Evolutionary conservation across 2,329 filamentous ascomycete genomes (phyloP).

Genomic region (Hypoxylon sp.): DNA sequence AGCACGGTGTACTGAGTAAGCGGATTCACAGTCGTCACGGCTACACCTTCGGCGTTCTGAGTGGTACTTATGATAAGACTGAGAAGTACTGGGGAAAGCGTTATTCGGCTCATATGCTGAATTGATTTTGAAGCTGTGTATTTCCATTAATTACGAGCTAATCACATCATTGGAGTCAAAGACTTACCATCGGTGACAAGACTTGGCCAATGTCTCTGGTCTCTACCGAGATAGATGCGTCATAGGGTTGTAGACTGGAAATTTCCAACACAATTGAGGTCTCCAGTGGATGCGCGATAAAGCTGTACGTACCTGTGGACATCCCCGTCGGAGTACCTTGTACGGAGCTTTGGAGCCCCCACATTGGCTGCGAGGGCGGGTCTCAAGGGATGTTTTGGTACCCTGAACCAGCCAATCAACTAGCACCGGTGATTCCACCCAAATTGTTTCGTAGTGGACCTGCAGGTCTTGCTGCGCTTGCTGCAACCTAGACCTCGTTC

Average conservation of each 20-base stretch:
- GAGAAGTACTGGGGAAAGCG: not conserved
- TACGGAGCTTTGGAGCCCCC: slow-evolving; percentile 11
- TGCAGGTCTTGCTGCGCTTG: slow-evolving; percentile 33
- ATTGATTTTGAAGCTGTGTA: not conserved
- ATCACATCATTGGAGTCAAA: slow-evolving; percentile 22
- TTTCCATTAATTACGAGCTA: slow-evolving; percentile 12
- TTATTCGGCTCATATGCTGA: not conserved
- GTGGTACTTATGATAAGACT: slow-evolving; percentile 7
- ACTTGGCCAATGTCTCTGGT: not conserved
- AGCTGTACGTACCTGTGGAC: not conserved
- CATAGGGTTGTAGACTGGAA: slow-evolving; percentile 10
- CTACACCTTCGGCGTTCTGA: not conserved
- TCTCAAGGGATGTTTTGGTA: slow-evolving; percentile 12
- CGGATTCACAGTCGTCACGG: slow-evolving; percentile 3
- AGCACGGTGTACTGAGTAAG: slow-evolving; percentile 19
- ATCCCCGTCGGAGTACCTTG: not conserved
- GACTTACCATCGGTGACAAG: not conserved
- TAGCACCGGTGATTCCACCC: not conserved
- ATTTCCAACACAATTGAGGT: slow-evolving; percentile 13
- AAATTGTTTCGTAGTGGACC: slow-evolving; percentile 26
- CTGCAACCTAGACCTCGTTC: slow-evolving; percentile 14
- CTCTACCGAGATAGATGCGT: slow-evolving; percentile 1
- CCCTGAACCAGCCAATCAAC: slow-evolving; percentile 20
- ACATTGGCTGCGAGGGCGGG: slow-evolving; percentile 11
- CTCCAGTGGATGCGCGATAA: slow-evolving; percentile 6